A percentile compares a stretch with the other conserved stretches of the same genome.
phyloP scores from a whole-genome alignment of 2,329 filamentous ascomycete genomes.

The Sclerotinia glacialis region DNA sequence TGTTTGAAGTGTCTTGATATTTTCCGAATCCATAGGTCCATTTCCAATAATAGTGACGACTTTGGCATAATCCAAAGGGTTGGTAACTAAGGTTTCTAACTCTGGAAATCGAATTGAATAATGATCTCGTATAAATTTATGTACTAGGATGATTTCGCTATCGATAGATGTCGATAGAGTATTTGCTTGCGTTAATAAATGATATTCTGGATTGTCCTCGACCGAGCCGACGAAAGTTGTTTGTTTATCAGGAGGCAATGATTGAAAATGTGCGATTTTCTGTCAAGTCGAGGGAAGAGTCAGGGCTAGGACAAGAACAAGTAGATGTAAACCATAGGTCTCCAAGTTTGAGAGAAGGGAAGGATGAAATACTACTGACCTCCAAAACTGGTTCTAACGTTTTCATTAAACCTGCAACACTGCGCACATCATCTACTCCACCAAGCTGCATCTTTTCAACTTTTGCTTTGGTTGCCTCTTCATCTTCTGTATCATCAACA shows the following conservation, averaged over 20 bases:
- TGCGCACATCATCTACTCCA: constrained; percentile 72
- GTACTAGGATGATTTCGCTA: constrained; percentile 85
- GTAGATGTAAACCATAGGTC: constrained; percentile 60
- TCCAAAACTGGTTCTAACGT: constrained; percentile 76
- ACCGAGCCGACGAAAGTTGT: constrained; percentile 73
- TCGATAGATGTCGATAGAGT: constrained; percentile 89
- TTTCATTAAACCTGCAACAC: constrained; percentile 77
- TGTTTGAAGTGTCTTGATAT: constrained; percentile 75
- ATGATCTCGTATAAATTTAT: constrained; percentile 95
- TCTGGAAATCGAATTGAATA: constrained; percentile 94
- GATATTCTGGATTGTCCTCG: constrained; percentile 89
- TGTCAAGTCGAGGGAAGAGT: constrained; percentile 56
- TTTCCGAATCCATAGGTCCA: constrained; percentile 76
- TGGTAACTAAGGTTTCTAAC: constrained; percentile 83
- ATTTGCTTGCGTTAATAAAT: constrained; percentile 83
- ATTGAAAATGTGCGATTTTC: constrained; percentile 79
- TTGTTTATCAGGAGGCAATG: constrained; percentile 61
- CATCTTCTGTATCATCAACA: constrained; percentile 48
- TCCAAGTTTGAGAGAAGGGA: constrained; percentile 37
- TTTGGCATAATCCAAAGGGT: constrained; percentile 92
- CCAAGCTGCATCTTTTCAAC: constrained; percentile 80
- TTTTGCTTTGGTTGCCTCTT: constrained; percentile 70
- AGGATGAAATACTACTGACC: constrained; percentile 54
- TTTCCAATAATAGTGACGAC: constrained; percentile 92
- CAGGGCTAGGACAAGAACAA: constrained; percentile 61